These are phyloP conservation scores for Nidula niveotomentosa DNA, from an alignment of 1,284 basidiomycete genomes.

Conservation along the genomic window DNA sequence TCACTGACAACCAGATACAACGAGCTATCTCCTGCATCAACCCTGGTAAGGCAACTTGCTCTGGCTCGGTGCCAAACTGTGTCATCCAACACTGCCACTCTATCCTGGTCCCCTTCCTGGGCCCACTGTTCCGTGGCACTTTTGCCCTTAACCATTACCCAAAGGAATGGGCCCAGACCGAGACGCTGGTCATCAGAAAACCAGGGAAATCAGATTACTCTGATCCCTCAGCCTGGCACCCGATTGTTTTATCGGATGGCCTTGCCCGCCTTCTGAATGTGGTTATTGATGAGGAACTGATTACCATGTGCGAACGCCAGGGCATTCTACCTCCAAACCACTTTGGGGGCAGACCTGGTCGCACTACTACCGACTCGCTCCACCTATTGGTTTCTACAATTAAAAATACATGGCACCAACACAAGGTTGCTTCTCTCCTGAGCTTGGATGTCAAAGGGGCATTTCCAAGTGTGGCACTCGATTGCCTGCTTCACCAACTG, in stretches of 20 bases:
- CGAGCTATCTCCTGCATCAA: neutral
- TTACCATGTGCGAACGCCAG: neutral
- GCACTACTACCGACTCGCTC: neutral
- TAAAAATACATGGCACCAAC: conserved; percentile 13
- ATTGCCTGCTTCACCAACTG: conserved; percentile 21
- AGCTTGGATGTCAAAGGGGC: conserved; percentile 22
- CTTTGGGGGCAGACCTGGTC: neutral
- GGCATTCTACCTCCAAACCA: neutral
- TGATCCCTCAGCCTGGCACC: neutral
- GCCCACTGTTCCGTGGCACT: conserved; percentile 5
- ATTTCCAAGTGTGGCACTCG: conserved; percentile 17
- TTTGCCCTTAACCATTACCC: conserved; percentile 4
- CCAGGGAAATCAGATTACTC: neutral
- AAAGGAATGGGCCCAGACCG: neutral
- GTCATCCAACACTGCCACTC: neutral
- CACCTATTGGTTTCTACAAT: neutral
- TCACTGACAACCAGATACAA: neutral
- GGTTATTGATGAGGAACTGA: neutral
- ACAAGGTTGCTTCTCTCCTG: conserved; percentile 16
- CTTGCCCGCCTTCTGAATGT: neutral
- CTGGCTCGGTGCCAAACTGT: conserved; percentile 1
- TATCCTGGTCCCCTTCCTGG: neutral
- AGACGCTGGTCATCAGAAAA: neutral
- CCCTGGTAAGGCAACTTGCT: conserved; percentile 4
- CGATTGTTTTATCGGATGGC: neutral